These are phyloP conservation scores for Diplocarpon mali DNA, from an alignment of 2,329 filamentous ascomycete species.

Conservation along the genomic window DNA sequence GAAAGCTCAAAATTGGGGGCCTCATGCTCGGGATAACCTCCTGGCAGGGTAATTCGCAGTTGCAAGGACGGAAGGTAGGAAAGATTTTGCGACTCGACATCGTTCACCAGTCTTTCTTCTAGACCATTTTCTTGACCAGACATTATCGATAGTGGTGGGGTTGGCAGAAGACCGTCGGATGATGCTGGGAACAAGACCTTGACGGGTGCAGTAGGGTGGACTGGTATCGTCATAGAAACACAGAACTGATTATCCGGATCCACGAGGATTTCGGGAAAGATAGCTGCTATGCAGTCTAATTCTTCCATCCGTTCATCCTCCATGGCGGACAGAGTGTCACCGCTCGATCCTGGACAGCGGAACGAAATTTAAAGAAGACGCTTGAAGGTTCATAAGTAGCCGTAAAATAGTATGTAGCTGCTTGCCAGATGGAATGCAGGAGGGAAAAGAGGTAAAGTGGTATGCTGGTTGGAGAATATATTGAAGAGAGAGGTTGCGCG, in stretches of 20 bases:
- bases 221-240: conserved; percentile 42
- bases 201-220: conserved; percentile 42
- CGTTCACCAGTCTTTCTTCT: conserved; percentile 5
- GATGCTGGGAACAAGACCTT: conserved; percentile 46
- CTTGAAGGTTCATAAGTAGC: conserved; percentile 15
- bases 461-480: not conserved
- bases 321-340: conserved; percentile 35
- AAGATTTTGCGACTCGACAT: conserved; percentile 22
- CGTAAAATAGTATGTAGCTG: not conserved
- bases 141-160: conserved; percentile 19
- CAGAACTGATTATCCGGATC: conserved; percentile 36
- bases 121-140: conserved; percentile 14
- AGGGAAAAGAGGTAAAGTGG: not conserved
- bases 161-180: conserved; percentile 26
- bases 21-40: conserved; percentile 43
- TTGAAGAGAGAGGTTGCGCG: not conserved
- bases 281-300: conserved; percentile 49
- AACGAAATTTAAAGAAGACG: conserved; percentile 12
- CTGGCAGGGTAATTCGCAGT: conserved; percentile 42
- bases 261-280: conserved; percentile 53
- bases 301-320: conserved; percentile 51
- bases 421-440: too few relatives aligned
- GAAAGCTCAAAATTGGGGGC: conserved; percentile 42
- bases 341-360: conserved; percentile 17
- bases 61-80: conserved; percentile 46